These are phyloP conservation scores for Discostella stelligera DNA, from an alignment of 352 stramenopile genomes.

Conservation along the genomic window DNA sequence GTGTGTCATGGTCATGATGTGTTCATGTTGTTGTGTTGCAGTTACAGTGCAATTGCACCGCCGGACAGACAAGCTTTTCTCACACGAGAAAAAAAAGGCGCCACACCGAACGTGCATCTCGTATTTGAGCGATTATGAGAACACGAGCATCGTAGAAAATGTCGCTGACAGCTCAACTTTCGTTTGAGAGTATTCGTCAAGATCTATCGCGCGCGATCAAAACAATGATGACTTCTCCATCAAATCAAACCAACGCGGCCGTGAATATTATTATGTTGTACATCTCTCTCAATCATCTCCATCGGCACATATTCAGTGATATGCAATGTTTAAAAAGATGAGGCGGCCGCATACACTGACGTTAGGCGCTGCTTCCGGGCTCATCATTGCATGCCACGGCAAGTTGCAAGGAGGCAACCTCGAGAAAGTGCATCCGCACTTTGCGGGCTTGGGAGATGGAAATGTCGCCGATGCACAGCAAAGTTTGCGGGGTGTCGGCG, in stretches of 20 bases:
- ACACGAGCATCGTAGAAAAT: too few species aligned
- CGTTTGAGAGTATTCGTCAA: too few species aligned
- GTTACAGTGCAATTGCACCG: too few species aligned
- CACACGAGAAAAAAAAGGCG: too few species aligned
- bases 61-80: too few species aligned
- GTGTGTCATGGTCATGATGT: too few species aligned
- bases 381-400: not conserved
- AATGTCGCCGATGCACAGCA: conserved; percentile 43
- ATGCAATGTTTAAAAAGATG: not conserved
- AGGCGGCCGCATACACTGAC: not conserved
- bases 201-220: too few species aligned
- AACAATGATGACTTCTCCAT: too few species aligned
- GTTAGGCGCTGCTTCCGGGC: not conserved
- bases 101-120: too few species aligned
- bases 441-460: conserved; percentile 60
- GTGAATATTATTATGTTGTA: not conserved
- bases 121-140: too few species aligned
- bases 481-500: conserved; percentile 3
- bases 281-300: not conserved
- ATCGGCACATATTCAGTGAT: not conserved
- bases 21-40: too few species aligned
- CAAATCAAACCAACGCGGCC: not conserved
- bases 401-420: not conserved
- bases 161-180: too few species aligned
- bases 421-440: conserved; percentile 15